Evolutionary conservation across 495 filamentous ascomycete genomes (phyloP), one percentile per base, ranked within the genome.

Genomic region (Hypoxylon lienhwacheense): DNA sequence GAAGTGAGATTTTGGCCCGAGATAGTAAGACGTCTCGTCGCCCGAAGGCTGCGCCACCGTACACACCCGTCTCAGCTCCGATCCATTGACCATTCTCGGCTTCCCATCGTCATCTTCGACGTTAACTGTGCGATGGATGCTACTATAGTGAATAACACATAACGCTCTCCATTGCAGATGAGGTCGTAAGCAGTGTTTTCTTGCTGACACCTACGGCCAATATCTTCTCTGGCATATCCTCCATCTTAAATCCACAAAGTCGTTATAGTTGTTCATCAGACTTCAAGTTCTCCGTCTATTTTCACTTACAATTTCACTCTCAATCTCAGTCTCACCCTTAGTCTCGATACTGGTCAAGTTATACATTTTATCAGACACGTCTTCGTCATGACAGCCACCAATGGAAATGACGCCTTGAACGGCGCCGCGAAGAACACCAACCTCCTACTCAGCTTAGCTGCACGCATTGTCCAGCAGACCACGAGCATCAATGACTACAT

Each of bases 141-240:
- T 37, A 37, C n/a, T n/a, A n/a, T n/a, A n/a, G n/a, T n/a, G n/a
- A n/a, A n/a, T n/a, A n/a, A n/a, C n/a, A n/a, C n/a, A n/a, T n/a
- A n/a, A n/a, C n/a, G n/a, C n/a, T n/a, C n/a, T n/a, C n/a, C n/a
- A n/a, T n/a, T n/a, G n/a, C n/a, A n/a, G n/a, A n/a, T n/a, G n/a
- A 37, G 35, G 21, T n/a, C n/a, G n/a, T 37, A 37, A 37, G 35
- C 35, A 20, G 16, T 21, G 12, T 37, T 37, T 35, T 35, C 17
- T 20, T 22, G 21, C 35, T 21, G 8, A n/a, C n/a, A n/a, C n/a
- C n/a, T n/a, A n/a, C n/a, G n/a, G n/a, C n/a, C 6, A 20, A 37
- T 21, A 37, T 20, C 35, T 37, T 5, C 15, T 20, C 34, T 20
- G 34, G 17, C 7, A 21, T 37, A 37, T 11, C 35, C 7, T 19